Percentiles rank a stretch among this genome's conserved stretches.
Conservation (phyloP, 2,329 filamentous ascomycete genomes). For the Beauveria asiatica region DNA sequence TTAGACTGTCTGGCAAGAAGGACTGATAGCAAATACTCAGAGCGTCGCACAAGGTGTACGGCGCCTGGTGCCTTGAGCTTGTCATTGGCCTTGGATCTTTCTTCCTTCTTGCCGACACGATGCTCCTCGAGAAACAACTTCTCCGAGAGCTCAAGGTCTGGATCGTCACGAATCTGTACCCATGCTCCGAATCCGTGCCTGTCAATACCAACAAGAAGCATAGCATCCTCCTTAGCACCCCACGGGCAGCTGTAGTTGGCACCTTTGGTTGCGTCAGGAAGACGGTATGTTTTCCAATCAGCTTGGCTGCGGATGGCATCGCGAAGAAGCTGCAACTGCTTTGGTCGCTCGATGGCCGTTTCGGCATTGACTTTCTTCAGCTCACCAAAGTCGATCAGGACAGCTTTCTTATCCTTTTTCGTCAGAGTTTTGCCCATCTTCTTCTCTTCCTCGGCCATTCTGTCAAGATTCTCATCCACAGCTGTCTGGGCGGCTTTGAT, state of each 20-base stretch:
- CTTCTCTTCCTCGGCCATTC: conserved; percentile 73
- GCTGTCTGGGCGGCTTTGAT: conserved; percentile 49
- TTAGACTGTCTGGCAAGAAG: conserved; percentile 76
- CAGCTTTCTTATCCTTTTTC: conserved; percentile 96
- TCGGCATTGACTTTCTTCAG: conserved; percentile 94
- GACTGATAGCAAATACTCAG: conserved; percentile 93
- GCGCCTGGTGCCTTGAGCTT: conserved; percentile 90
- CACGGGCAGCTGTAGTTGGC: conserved; percentile 87
- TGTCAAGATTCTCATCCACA: conserved; percentile 59
- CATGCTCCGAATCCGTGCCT: conserved; percentile 93
- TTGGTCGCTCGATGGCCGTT: conserved; percentile 84
- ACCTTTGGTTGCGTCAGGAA: conserved; percentile 85
- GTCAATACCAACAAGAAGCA: conserved; percentile 90
- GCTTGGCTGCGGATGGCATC: conserved; percentile 57
- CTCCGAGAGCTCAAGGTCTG: conserved; percentile 73
- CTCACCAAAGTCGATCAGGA: conserved; percentile 87
- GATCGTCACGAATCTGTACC: conserved; percentile 87
- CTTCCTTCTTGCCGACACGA: conserved; percentile 94
- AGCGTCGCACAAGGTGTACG: conserved; percentile 88
- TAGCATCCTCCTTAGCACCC: conserved; percentile 90
- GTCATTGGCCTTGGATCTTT: conserved; percentile 69
- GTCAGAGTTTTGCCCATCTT: conserved; percentile 73
- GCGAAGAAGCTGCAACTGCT: conserved; percentile 77
- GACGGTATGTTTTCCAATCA: conserved; percentile 73
- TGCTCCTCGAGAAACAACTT: conserved; percentile 97